Percentiles rank a stretch among this genome's conserved stretches.
Conservation (phyloP, 208 protist species). For the Strigomonas culicis region DNA sequence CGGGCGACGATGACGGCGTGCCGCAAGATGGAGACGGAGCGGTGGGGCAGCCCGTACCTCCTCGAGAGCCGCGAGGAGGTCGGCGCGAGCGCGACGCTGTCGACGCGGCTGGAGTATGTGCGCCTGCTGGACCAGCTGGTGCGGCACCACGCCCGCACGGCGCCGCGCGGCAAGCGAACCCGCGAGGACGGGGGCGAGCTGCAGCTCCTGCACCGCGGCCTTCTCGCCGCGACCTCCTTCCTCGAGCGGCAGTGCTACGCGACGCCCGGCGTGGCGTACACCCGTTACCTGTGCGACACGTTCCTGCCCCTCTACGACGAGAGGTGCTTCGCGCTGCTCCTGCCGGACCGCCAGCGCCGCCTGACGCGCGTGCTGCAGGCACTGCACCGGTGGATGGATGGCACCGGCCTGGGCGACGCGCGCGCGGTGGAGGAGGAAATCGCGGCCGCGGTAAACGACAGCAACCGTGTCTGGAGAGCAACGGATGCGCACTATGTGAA, state of each 20-base stretch:
- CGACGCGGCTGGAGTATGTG: not conserved
- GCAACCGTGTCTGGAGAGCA: not conserved
- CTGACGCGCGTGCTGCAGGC: slow-evolving; percentile 33
- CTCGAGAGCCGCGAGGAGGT: not conserved
- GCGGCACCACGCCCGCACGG: not conserved
- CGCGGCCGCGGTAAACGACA: not conserved
- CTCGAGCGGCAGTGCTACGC: not conserved
- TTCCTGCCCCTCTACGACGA: slow-evolving; percentile 54
- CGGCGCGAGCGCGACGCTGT: not conserved
- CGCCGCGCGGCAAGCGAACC: not conserved
- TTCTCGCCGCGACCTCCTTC: not conserved
- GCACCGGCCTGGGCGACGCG: not conserved
- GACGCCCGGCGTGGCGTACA: not conserved
- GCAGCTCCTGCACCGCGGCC: not conserved
- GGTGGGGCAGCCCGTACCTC: not conserved
- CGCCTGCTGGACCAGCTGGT: not conserved
- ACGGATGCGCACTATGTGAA: not conserved
- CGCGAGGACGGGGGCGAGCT: not conserved
- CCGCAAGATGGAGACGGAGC: not conserved
- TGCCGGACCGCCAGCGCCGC: slow-evolving; percentile 37
- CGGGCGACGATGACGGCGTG: not conserved
- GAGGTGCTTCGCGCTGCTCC: slow-evolving; percentile 60
- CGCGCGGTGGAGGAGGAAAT: not conserved
- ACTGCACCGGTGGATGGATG: slow-evolving; percentile 23
- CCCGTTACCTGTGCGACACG: slow-evolving; percentile 14